Base-by-base conservation (phyloP, 2,329 filamentous ascomycete species). In the Nothomitra cinnamomea region DNA sequence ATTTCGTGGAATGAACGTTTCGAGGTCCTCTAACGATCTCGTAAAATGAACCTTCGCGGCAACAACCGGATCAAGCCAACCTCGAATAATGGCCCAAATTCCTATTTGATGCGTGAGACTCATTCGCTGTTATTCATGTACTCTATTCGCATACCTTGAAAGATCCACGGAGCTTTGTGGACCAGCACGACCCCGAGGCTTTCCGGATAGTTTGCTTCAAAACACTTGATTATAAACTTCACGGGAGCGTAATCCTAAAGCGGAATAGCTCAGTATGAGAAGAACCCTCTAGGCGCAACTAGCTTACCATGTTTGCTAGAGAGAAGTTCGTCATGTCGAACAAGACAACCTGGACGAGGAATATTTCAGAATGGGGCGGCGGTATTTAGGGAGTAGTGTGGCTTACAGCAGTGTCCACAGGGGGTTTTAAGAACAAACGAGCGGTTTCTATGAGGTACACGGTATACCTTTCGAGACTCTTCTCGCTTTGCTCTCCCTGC, bases 141-240 rank as follows among this genome's bases (percentile, higher is more conserved):
- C 28, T 24, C 12, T n/a, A 7, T 62, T 64, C 13, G 67, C 73
- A 54, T 67, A 83, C 86, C 83, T 72, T 94, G 89, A 71, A 98
- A 98, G 47, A 98, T 72, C 92, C 92, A 98, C 2, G 92, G 92
- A 0, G 92, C 82, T 67, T 95, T 95, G 73, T 98, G 92, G 38
- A 98, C 87, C 47, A 96, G 77, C 2, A 96, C 87, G 1, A 84
- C 77, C 25, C 90, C 92, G 1, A 98, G 75, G 49, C 81, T 90
- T 67, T 98, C 92, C 0, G 92, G 92, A 61, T 96, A 98, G 66
- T 98, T 96, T 56, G 92, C 92, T 70, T 98, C 92, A 64, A 98
- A 98, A 67, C 89, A 95, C 68, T 95, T 94, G 68, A 98, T 95
- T 84, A 98, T 95, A 70, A 96, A 98, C 64, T 95, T 98, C 55